Evolutionary conservation across 768 basidiomycete genomes (phyloP), one percentile per base, ranked within the genome.

Genomic region (Leccinum barrowsii): DNA sequence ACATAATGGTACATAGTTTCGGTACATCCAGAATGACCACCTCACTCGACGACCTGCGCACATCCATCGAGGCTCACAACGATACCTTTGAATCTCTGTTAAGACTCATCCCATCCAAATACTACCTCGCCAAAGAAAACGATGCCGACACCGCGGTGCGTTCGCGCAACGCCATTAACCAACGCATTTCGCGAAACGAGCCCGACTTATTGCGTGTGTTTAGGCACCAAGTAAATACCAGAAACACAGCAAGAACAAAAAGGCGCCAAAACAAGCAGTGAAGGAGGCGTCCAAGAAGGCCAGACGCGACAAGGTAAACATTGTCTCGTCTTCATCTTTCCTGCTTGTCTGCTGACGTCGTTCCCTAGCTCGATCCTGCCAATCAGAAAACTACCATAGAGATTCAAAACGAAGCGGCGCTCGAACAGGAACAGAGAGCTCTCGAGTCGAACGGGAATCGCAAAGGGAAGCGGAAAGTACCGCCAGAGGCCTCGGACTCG

Each of bases 221-320:
- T 32, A 59, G 47, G 32, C 56, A 84, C 77, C 82, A 5, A 85
- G 82, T 22, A 92, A 86, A 71, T 92, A 86, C 68, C 88, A 90
- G 63, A 92, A 92, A 71, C 87, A 93, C 73, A 94, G 86, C 74
- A 95, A 93, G 75, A 90, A 92, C 63, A 80, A 82, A 75, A 88
- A 89, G 62, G 83, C 87, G 22, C 83, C 88, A 2, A 94, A 92
- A 68, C 93, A 95, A 67, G 87, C 87, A 44, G 79, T 92, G 37
- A 94, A 95, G 70, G 92, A 95, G 73, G 90, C 87, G 2, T 85
- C 90, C 12, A 92, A 89, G 74, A 94, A 92, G 66, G 92, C 92
- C 0, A 92, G 89, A 70, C 82, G 85, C 46, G 90, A 90, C 56
- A 95, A 94, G 82, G 94, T 91, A 35, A 40, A 40, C 30, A 37